Base-by-base conservation (phyloP, 2,329 filamentous ascomycete species). In the Geosmithia flava region DNA sequence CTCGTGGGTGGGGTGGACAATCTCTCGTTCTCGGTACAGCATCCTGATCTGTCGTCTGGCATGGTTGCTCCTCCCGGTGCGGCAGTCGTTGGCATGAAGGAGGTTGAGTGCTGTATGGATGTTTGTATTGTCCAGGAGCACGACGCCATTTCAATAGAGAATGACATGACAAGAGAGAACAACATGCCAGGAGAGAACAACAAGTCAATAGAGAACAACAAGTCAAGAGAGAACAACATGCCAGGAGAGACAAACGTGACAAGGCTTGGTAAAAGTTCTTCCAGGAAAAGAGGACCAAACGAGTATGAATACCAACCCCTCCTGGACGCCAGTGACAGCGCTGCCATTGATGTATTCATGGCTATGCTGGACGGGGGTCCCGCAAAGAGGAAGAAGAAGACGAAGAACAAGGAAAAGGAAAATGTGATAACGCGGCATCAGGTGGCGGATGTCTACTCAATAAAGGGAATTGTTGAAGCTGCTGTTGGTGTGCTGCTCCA, bases 11-110 rank as follows among this genome's bases (percentile, higher is more conserved):
- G 30, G 37, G 30, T 2, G 13, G 55, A 54, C 10, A 47, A 53
- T 11, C 45, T 64, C 7, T 49, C 52, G 1, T 67, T 68, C 41
- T 64, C 59, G 1, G 56, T 69, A 7, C 60, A 68, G 45, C 66
- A 69, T 47, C 58, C 62, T 3, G 58, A 62, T 40, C 45, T 65
- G 17, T 54, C 55, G 0, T 67, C 65, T 3, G 52, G 58, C 16
- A 47, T 65, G 20, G 27, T 57, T 6, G 53, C 60, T 6, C 65
- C 65, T 1, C 42, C 45, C 1, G 53, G 50, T 1, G 58, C 62
- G 1, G 42, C 46, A 3, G 56, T 52, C 6, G 57, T 58, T 1
- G 54, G 54, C 2, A 59, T 68, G 41, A 53, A 51, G 40, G 53
- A 54, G 23, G 53, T 60, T 17, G 50, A 50, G n/a, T 55, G 62